Percentiles rank a stretch among this genome's conserved stretches.
These are phyloP conservation scores for Spiraea crenata DNA, from an alignment of 331 rosid genomes.

Conservation along the genomic window DNA sequence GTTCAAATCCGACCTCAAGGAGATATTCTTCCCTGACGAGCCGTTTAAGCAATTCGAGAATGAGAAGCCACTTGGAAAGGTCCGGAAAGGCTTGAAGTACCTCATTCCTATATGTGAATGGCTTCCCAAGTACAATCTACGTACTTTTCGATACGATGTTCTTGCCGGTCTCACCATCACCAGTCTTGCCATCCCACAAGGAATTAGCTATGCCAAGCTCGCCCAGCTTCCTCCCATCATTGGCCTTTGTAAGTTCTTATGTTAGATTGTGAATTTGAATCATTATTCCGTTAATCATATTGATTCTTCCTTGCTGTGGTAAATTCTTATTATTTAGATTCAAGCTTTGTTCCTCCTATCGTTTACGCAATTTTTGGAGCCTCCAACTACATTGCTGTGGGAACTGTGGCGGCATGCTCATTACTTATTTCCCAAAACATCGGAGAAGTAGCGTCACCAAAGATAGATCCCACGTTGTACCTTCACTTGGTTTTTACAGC, in stretches of 20 bases:
- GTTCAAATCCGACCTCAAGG: slow-evolving; percentile 54
- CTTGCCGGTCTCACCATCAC: slow-evolving; percentile 87
- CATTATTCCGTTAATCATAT: neutral
- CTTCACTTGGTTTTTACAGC: slow-evolving; percentile 70
- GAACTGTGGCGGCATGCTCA: slow-evolving; percentile 79
- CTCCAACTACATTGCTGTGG: slow-evolving; percentile 88
- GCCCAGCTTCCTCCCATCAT: slow-evolving; percentile 64
- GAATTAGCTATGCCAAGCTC: slow-evolving; percentile 86
- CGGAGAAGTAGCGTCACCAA: slow-evolving; percentile 38
- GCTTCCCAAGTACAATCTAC: slow-evolving; percentile 54
- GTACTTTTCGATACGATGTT: slow-evolving; percentile 44
- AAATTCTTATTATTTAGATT: slow-evolving; percentile 37
- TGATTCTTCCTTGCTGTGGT: too few relatives aligned
- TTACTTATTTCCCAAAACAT: slow-evolving; percentile 50
- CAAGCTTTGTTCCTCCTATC: slow-evolving; percentile 77
- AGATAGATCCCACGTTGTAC: slow-evolving; percentile 36
- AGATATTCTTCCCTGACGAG: slow-evolving; percentile 76
- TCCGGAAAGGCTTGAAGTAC: slow-evolving; percentile 47
- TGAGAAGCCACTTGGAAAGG: slow-evolving; percentile 6
- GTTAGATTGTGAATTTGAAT: too few relatives aligned
- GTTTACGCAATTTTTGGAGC: slow-evolving; percentile 71
- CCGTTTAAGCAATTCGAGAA: slow-evolving; percentile 55
- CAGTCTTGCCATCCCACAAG: slow-evolving; percentile 94
- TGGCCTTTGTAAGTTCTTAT: slow-evolving; percentile 68
- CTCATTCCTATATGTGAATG: slow-evolving; percentile 69